phyloP scores from a whole-genome alignment of 1,284 basidiomycete genomes.

The Phaffia rhodozyma region DNA sequence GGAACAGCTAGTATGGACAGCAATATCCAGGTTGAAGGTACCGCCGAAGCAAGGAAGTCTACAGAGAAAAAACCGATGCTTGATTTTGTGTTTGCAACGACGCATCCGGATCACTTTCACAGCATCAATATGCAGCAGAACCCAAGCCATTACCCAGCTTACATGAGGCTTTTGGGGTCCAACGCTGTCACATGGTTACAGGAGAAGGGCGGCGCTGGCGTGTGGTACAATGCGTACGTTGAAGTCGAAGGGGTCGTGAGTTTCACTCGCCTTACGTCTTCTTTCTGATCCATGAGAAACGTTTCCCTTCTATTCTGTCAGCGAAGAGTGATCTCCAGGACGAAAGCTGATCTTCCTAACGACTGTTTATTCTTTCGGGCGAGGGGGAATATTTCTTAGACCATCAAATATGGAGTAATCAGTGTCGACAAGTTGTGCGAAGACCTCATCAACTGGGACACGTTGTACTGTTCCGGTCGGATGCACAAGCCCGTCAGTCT shows the following conservation, averaged over 20 bases:
- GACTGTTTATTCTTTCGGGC: background rate
- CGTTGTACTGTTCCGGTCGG: slow-evolving; percentile 84
- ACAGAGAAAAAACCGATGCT: slow-evolving; percentile 54
- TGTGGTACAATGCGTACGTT: slow-evolving; percentile 91
- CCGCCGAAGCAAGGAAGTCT: slow-evolving; percentile 16
- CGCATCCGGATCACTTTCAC: slow-evolving; percentile 84
- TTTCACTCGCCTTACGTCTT: slow-evolving; percentile 23
- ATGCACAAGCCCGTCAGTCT: slow-evolving; percentile 76
- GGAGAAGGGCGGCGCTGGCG: slow-evolving; percentile 59
- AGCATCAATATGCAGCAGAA: slow-evolving; percentile 84
- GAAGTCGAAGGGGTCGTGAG: slow-evolving; percentile 70
- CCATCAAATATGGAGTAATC: slow-evolving; percentile 96
- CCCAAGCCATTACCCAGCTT: slow-evolving; percentile 78
- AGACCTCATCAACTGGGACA: slow-evolving; percentile 84
- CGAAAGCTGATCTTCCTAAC: background rate
- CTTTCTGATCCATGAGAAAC: background rate
- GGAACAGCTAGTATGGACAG: slow-evolving; percentile 20
- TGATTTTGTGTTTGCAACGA: slow-evolving; percentile 91
- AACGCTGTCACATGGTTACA: slow-evolving; percentile 65
- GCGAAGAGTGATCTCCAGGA: background rate
- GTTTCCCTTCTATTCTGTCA: background rate
- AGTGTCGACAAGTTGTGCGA: slow-evolving; percentile 77
- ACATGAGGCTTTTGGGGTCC: slow-evolving; percentile 67
- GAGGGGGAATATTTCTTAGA: slow-evolving; percentile 39
- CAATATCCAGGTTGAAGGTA: background rate